A percentile compares a stretch with the other conserved stretches of the same genome.
These are phyloP conservation scores for Candida coquimbonensis DNA, from an alignment of 805 yeast genomes.

Conservation along the genomic window DNA sequence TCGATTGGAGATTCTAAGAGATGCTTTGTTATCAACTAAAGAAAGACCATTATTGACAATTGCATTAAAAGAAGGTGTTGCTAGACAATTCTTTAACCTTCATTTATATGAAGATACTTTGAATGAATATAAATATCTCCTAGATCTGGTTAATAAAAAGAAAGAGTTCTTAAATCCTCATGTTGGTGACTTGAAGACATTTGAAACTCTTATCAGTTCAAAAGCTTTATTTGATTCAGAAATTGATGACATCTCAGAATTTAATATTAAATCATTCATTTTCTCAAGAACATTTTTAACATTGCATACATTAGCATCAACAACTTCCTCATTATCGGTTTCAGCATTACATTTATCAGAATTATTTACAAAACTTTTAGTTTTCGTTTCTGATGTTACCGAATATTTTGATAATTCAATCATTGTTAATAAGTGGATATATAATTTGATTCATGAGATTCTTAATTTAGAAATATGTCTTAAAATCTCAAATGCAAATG, in stretches of 20 bases:
- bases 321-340: constrained; percentile 33
- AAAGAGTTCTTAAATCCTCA: constrained; percentile 3
- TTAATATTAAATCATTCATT: constrained; percentile 8
- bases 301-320: constrained; percentile 14
- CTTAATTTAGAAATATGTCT: constrained; percentile 20
- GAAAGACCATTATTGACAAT: constrained; percentile 12
- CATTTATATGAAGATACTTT: constrained; percentile 56
- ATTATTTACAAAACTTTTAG: constrained; percentile 26
- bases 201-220: not conserved
- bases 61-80: constrained; percentile 42
- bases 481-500: constrained; percentile 10
- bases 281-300: constrained; percentile 23
- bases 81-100: constrained; percentile 46
- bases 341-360: constrained; percentile 35
- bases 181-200: not conserved
- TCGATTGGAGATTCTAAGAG: constrained; percentile 26
- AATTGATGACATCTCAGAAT: constrained; percentile 24
- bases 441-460: constrained; percentile 35
- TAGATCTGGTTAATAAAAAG: constrained; percentile 23
- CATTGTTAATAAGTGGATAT: constrained; percentile 35
- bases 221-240: constrained; percentile 2
- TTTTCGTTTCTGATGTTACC: constrained; percentile 35
- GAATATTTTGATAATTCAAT: constrained; percentile 17
- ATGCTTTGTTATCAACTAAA: not conserved
- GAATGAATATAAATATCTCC: constrained; percentile 41